Evolutionary conservation across 1,139 yeast genomes (phyloP), one percentile per base, ranked within the genome.

Genomic region (Suhomyces terraborum): DNA sequence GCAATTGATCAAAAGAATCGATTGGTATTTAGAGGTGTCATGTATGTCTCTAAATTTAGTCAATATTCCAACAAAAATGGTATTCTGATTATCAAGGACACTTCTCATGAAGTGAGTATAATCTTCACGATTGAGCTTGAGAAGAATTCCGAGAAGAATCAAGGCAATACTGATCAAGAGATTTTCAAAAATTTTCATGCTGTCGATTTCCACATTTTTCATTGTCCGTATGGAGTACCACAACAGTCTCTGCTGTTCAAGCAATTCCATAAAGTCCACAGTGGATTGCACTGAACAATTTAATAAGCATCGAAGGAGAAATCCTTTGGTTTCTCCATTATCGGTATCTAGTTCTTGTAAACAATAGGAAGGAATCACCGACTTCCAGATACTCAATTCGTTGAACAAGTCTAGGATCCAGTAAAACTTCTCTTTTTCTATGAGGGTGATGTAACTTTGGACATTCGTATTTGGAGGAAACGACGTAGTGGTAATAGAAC

Each of bases 381-480:
- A 55, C 43, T 67, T 66, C 76, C 76, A 72, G n/a, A 70, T 54
- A 35, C 54, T 49, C 34, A 67, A 45, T 18, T 67, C 76, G 41
- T 71, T 71, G 42, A 69, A 66, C 20, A 69, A 50, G 49, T 72
- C 77, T 12, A 71, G 55, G 8, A 70, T 42, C 74, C 74, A 69
- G 48, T 62, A 63, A 43, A 66, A 67, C 40, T 61, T 62, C 40
- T 69, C 71, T 12, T 50, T 47, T 29, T 64, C 69, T 17, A 70
- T 51, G 25, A 66, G 45, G 22, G 52, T 48, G n/a, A 62, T 54
- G 40, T 56, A 62, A 21, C 34, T 42, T 17, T 50, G 46, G 8
- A 54, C 49, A 21, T 53, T 54, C n/a, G 47, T 42, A 12, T 38
- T 35, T 13, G 35, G 32, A 10, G 42, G 42, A 22, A 34, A 35